Conservation (phyloP, 106 monocot species). For the Posidonia australis region DNA sequence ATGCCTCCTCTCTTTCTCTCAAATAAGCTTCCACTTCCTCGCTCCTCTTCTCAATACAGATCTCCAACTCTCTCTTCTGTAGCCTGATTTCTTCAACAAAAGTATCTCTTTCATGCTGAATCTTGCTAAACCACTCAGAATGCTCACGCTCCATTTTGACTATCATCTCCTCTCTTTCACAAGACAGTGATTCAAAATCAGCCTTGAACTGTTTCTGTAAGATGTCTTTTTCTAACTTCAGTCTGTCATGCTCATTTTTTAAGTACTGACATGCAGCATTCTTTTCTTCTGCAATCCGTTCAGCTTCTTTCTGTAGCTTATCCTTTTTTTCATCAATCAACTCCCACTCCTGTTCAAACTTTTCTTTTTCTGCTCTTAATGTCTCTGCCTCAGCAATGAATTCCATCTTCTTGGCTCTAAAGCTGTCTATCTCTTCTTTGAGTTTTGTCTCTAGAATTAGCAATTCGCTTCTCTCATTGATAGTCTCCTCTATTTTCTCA, state of each 20-base stretch:
- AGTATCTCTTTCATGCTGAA: slow-evolving; percentile 73
- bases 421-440: slow-evolving; percentile 87
- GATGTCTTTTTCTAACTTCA: slow-evolving; percentile 75
- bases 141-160: slow-evolving; percentile 56
- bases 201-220: slow-evolving; percentile 46
- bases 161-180: slow-evolving; percentile 64
- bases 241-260: slow-evolving; percentile 60
- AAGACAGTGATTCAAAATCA: slow-evolving; percentile 45
- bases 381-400: slow-evolving; percentile 45
- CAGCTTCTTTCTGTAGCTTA: slow-evolving; percentile 53
- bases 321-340: slow-evolving; percentile 79
- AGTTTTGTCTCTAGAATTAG: slow-evolving; percentile 53
- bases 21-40: slow-evolving; percentile 64
- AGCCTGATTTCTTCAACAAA: slow-evolving; percentile 54
- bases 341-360: slow-evolving; percentile 91
- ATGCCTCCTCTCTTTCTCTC: slow-evolving; percentile 57
- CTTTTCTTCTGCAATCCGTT: slow-evolving; percentile 48
- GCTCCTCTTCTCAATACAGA: slow-evolving; percentile 35
- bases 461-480: slow-evolving; percentile 54
- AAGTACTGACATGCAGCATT: slow-evolving; percentile 36
- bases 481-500: slow-evolving; percentile 41
- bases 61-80: slow-evolving; percentile 60
- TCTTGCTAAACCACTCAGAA: slow-evolving; percentile 55
- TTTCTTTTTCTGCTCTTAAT: slow-evolving; percentile 73
- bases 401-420: slow-evolving; percentile 59